Percentiles rank a stretch among this genome's conserved stretches.
These are phyloP conservation scores for Flaveria sonorensis DNA, from an alignment of 129 eudicot genomes.

Conservation along the genomic window DNA sequence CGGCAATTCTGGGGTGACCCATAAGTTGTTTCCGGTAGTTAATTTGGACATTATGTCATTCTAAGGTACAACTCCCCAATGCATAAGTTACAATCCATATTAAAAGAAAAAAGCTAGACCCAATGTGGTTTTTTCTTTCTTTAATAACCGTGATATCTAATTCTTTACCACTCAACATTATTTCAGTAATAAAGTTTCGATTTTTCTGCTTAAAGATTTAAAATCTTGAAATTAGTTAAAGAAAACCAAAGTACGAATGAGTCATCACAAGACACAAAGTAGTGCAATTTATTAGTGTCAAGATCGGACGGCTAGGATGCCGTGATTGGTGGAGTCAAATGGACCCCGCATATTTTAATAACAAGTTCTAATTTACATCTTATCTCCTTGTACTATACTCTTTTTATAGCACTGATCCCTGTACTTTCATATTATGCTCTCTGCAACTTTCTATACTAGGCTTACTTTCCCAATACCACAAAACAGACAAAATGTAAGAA, in stretches of 20 bases:
- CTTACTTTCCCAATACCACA: neutral
- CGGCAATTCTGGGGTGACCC: conserved; percentile 4
- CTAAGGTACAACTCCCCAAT: neutral
- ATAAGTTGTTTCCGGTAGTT: neutral
- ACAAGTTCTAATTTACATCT: conserved; percentile 27
- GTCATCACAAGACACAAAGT: neutral
- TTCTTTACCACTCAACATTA: no score
- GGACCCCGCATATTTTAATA: neutral
- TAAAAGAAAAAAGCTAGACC: no score
- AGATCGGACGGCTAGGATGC: conserved; percentile 39
- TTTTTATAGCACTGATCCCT: conserved; percentile 27
- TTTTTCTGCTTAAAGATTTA: neutral
- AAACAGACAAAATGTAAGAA: neutral
- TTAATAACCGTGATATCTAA: no score
- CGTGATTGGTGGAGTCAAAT: conserved; percentile 40
- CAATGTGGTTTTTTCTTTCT: no score
- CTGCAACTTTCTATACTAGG: neutral
- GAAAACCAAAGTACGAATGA: neutral
- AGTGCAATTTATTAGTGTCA: conserved; percentile 11
- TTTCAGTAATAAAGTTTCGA: neutral
- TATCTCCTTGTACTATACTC: conserved; percentile 32
- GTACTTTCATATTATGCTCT: conserved; percentile 27
- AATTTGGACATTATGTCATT: neutral
- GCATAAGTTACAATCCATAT: neutral
- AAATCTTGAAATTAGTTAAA: neutral